These are phyloP conservation scores for Kodamaea hsintzibuensis DNA, from an alignment of 805 yeast species.

Conservation along the genomic window DNA sequence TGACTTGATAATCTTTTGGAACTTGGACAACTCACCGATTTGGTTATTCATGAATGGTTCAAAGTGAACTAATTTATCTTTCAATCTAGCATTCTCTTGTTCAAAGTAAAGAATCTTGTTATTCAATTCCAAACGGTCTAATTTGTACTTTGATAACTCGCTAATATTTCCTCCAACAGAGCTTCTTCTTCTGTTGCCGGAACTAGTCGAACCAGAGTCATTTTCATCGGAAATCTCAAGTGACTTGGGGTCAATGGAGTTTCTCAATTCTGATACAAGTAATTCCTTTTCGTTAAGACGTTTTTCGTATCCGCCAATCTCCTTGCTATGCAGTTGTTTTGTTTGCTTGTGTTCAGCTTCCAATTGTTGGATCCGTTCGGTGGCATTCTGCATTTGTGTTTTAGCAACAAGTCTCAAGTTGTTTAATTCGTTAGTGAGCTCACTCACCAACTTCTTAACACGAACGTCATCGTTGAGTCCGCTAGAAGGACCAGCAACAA, in stretches of 20 bases:
- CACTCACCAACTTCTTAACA: conserved; percentile 32
- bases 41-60: conserved; percentile 56
- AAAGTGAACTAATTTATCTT: conserved; percentile 43
- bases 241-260: conserved; percentile 25
- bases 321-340: conserved; percentile 10
- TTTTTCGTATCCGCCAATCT: conserved; percentile 16
- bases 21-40: conserved; percentile 49
- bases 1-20: conserved; percentile 54
- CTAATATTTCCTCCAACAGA: conserved; percentile 15
- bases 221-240: conserved; percentile 21
- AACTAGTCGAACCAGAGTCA: background rate
- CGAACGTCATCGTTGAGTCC: conserved; percentile 22
- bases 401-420: conserved; percentile 35
- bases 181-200: background rate
- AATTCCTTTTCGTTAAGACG: conserved; percentile 32
- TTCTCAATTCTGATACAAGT: conserved; percentile 33
- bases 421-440: conserved; percentile 34
- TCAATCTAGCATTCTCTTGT: conserved; percentile 45
- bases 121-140: conserved; percentile 45
- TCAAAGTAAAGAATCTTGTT: conserved; percentile 46
- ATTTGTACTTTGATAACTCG: conserved; percentile 40
- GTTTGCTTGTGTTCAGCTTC: conserved; percentile 35
- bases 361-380: conserved; percentile 49
- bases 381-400: conserved; percentile 57
- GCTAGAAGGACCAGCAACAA: conserved; percentile 1